Conservation (phyloP, 2,329 filamentous ascomycete species). For the Beauveria sp. region DNA sequence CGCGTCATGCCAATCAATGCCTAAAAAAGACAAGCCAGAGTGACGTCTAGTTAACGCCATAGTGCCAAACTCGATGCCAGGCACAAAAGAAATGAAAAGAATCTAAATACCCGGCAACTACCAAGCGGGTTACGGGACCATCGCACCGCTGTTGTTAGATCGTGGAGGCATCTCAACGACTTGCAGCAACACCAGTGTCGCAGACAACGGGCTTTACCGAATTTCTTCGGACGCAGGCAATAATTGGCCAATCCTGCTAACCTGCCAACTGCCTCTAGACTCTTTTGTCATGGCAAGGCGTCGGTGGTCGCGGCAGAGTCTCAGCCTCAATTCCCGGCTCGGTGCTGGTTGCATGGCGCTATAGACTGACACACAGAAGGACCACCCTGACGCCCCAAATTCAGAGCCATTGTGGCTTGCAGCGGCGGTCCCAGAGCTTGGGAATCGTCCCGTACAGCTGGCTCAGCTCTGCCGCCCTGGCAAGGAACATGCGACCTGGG, state of each 20-base stretch:
- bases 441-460: background rate
- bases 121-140: background rate
- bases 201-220: background rate
- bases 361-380: background rate
- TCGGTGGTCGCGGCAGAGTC: background rate
- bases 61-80: background rate
- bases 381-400: background rate
- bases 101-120: background rate
- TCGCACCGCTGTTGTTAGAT: background rate
- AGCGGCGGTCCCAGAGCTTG: background rate
- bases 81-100: background rate
- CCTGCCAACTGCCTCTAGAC: too few relatives aligned
- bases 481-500: background rate
- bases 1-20: background rate
- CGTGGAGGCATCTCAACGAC: background rate
- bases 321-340: background rate
- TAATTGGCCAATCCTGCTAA: background rate
- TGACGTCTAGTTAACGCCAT: background rate
- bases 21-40: background rate
- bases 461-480: constrained; percentile 2
- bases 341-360: background rate
- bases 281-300: background rate
- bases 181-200: background rate
- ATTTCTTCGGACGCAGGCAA: constrained; percentile 2
- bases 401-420: constrained; percentile 1